A percentile compares a stretch with the other conserved stretches of the same genome.
These are phyloP conservation scores for Cornus controversa DNA, from an alignment of 148 eudicot species.

Conservation along the genomic window DNA sequence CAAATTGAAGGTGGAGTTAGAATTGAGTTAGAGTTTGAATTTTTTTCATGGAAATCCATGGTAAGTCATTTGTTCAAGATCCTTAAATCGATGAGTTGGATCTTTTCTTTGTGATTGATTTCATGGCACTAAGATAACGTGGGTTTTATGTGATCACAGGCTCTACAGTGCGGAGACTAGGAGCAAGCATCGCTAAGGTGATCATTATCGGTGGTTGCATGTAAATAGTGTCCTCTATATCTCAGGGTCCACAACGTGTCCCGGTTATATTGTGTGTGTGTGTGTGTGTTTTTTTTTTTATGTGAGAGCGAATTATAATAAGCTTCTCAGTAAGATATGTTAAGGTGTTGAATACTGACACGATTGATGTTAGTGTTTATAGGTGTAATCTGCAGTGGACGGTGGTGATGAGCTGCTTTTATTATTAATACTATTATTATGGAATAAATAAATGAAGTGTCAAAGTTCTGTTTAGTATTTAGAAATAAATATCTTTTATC, in stretches of 20 bases:
- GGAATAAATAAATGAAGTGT: not conserved
- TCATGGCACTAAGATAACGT: not conserved
- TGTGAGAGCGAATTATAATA: not conserved
- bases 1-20: too few relatives aligned
- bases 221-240: slow-evolving; percentile 10
- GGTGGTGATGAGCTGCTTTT: slow-evolving; percentile 13
- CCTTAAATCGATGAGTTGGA: too few relatives aligned
- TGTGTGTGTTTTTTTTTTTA: not conserved
- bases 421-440: not conserved
- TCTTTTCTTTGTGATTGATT: too few relatives aligned
- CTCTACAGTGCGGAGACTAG: slow-evolving; percentile 73
- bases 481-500: too few relatives aligned
- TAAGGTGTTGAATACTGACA: not conserved
- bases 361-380: not conserved
- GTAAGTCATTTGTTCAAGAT: too few relatives aligned
- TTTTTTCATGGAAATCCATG: too few relatives aligned
- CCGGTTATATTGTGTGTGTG: not conserved
- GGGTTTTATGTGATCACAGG: slow-evolving; percentile 32
- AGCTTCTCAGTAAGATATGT: not conserved
- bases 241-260: not conserved
- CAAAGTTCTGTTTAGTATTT: too few relatives aligned
- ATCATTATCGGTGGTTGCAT: not conserved
- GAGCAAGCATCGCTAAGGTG: slow-evolving; percentile 45
- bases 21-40: too few relatives aligned
- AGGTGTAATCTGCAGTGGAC: not conserved